Percentiles rank a stretch among this genome's conserved stretches.
Conservation (phyloP, 768 basidiomycete genomes). For the Calocera viscosa region DNA sequence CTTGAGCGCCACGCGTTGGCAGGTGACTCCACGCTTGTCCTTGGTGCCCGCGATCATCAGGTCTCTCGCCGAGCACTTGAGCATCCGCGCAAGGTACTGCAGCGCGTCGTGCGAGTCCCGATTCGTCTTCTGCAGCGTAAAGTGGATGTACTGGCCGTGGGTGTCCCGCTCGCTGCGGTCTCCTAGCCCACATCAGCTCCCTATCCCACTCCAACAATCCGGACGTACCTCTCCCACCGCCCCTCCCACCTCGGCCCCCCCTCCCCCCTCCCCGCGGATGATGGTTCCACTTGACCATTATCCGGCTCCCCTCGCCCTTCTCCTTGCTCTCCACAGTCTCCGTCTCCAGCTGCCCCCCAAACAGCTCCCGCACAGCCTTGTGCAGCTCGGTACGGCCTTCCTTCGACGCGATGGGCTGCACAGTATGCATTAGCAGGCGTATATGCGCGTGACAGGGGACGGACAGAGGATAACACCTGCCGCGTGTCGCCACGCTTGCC, state of each 20-base stretch:
- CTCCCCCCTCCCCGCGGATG: constrained; percentile 16
- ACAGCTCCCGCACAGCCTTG: constrained; percentile 62
- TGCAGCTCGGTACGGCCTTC: constrained; percentile 71
- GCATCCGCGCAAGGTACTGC: constrained; percentile 56
- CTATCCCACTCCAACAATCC: constrained; percentile 7
- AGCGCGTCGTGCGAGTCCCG: constrained; percentile 95
- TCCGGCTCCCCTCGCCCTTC: constrained; percentile 56
- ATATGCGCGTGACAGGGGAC: constrained; percentile 25
- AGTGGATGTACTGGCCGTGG: constrained; percentile 70
- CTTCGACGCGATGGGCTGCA: constrained; percentile 73
- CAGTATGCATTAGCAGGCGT: constrained; percentile 16
- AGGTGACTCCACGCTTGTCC: constrained; percentile 94
- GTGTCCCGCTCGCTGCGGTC: not conserved
- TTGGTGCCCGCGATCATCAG: constrained; percentile 90
- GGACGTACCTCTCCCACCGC: constrained; percentile 25
- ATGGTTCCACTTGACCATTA: constrained; percentile 64
- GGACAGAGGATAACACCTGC: constrained; percentile 69
- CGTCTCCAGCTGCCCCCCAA: constrained; percentile 72
- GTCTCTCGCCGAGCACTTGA: constrained; percentile 70
- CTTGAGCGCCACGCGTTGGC: constrained; percentile 75
- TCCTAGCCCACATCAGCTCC: not conserved
- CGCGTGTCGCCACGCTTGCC: constrained; percentile 50
- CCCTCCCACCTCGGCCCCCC: constrained; percentile 39
- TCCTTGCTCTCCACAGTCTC: constrained; percentile 39
- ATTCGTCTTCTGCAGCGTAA: constrained; percentile 94